Evolutionary conservation across 2,329 filamentous ascomycete species (phyloP).

Genomic region (Fusarium sororula): DNA sequence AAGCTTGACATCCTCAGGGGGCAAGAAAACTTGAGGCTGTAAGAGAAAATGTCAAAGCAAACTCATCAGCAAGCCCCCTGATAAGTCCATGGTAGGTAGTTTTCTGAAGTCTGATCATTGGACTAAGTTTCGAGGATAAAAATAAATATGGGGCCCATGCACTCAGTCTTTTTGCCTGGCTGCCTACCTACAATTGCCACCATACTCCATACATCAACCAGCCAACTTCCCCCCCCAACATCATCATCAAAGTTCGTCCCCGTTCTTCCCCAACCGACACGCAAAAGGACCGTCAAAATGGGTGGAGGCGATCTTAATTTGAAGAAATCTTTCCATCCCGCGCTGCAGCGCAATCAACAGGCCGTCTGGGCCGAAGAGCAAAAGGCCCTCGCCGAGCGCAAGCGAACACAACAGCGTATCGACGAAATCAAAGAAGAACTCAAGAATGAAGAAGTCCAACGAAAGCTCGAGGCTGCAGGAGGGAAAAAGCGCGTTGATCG

Average conservation of each 20-base stretch:
- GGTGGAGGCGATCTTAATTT: slow-evolving; percentile 94
- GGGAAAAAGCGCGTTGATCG: slow-evolving; percentile 81
- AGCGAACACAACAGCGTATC: slow-evolving; percentile 88
- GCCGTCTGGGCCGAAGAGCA: slow-evolving; percentile 92
- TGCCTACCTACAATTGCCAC: slow-evolving; percentile 36
- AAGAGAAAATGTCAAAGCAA: neutral
- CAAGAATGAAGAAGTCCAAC: slow-evolving; percentile 89
- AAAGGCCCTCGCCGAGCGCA: slow-evolving; percentile 92
- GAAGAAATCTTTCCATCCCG: slow-evolving; percentile 95
- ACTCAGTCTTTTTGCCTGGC: neutral
- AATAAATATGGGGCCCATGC: neutral
- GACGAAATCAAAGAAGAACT: slow-evolving; percentile 96
- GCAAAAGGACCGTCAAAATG: slow-evolving; percentile 63
- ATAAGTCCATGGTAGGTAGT: neutral
- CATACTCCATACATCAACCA: neutral
- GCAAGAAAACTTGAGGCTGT: neutral
- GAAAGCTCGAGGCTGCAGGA: slow-evolving; percentile 87
- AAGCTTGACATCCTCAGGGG: neutral
- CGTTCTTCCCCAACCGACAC: slow-evolving; percentile 6
- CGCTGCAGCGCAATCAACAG: slow-evolving; percentile 88
- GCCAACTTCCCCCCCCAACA: neutral
- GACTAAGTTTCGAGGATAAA: neutral
- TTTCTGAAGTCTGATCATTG: neutral
- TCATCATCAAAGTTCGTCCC: neutral
- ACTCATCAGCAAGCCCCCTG: neutral